Percentiles rank a stretch among this genome's conserved stretches.
phyloP scores from a whole-genome alignment of 2,329 filamentous ascomycete genomes.

The Phyllosticta citrichinensis region DNA sequence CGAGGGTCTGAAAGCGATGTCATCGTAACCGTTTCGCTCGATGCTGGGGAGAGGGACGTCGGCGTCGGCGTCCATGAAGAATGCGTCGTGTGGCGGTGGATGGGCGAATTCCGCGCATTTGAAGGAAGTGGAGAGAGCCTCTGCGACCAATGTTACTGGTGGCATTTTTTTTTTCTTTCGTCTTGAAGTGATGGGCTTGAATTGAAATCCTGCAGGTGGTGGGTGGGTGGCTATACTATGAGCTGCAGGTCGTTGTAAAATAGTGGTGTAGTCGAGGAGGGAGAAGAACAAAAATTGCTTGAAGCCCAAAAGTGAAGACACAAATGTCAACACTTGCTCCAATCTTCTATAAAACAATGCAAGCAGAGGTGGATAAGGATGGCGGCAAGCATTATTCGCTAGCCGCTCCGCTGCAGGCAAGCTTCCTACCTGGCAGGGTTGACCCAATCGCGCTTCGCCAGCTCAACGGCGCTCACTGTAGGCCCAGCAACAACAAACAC shows the following conservation, averaged over 20 bases:
- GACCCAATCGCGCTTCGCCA: background rate
- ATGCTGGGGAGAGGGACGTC: conserved; percentile 24
- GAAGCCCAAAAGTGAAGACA: background rate
- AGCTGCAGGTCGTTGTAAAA: background rate
- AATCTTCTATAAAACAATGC: background rate
- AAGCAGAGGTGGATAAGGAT: background rate
- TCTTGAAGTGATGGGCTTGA: background rate
- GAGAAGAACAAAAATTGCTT: background rate
- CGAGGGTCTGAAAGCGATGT: conserved; percentile 3
- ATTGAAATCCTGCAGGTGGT: background rate
- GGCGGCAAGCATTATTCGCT: background rate
- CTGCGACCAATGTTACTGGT: background rate
- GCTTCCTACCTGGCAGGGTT: background rate
- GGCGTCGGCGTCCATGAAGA: conserved; percentile 21
- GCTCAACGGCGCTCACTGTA: background rate
- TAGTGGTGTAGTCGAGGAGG: background rate
- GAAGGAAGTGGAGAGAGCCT: background rate
- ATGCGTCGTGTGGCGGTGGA: conserved; percentile 16
- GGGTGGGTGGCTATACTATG: background rate
- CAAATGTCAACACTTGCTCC: background rate
- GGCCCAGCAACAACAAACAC: background rate
- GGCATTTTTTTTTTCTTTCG: background rate
- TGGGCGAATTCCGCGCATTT: background rate
- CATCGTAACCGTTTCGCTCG: conserved; percentile 18
- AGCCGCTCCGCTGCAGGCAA: background rate